Conservation (phyloP, 345 rosid genomes). For the Trapa bicornis region DNA sequence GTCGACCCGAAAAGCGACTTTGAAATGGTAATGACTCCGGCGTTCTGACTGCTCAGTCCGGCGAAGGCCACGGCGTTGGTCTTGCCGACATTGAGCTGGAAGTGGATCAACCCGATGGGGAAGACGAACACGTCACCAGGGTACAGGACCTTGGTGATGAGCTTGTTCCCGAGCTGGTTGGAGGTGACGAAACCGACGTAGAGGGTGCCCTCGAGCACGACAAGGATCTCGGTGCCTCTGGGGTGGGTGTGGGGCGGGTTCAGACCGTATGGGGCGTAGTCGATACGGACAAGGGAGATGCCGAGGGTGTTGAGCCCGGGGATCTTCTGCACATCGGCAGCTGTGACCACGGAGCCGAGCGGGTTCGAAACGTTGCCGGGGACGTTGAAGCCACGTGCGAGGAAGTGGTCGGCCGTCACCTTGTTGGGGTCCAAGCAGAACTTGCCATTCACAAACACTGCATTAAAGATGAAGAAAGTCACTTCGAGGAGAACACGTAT, state of each 20-base stretch:
- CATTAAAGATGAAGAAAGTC: not conserved
- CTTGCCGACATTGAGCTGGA: conserved; percentile 15
- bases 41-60: conserved; percentile 16
- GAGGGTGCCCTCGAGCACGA: conserved; percentile 9
- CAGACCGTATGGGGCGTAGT: conserved; percentile 8
- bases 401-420: conserved; percentile 8
- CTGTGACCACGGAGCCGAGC: conserved; percentile 12
- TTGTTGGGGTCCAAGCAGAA: conserved; percentile 14
- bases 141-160: conserved; percentile 14
- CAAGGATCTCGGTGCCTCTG: conserved; percentile 11
- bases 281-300: conserved; percentile 11
- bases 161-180: conserved; percentile 12
- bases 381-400: not conserved
- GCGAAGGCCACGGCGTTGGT: conserved; percentile 10
- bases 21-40: conserved; percentile 11
- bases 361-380: conserved; percentile 13
- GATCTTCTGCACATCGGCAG: not conserved
- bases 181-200: conserved; percentile 15
- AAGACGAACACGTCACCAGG: conserved; percentile 15
- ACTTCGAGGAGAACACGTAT: too few relatives aligned
- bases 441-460: conserved; percentile 13
- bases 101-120: conserved; percentile 16
- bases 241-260: conserved; percentile 18
- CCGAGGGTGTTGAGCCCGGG: conserved; percentile 17
- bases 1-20: conserved; percentile 9